Evolutionary conservation across 306 rosid species (phyloP), one percentile per base, ranked within the genome.

Genomic region (Malus sieversii): DNA sequence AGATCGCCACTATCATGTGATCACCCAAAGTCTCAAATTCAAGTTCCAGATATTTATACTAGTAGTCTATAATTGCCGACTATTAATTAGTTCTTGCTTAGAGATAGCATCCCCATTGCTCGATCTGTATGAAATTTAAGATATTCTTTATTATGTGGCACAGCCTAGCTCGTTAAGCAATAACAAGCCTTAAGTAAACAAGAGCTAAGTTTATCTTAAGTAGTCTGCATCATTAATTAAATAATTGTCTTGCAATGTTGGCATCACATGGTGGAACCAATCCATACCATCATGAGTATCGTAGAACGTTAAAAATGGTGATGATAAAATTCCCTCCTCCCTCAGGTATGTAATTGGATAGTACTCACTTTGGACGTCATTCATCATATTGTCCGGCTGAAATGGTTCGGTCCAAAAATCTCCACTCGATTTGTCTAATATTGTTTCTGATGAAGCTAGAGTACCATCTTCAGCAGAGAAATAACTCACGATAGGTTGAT

Each of bases 381-480:
- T 59, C 6, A 69, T 66, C 14, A 3, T 12, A 23, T 74, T 48
- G 27, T 89, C 97, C 32, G 65, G 70, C 38, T 88, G 42, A 72
- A 88, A 92, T 8, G 91, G 94, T 53, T 86, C 83, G 0, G 86
- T 83, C 97, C 96, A 90, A 64, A 92, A 87, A 72, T 77, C 86
- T 51, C 70, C 75, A 5, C 9, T 15, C 3, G 27, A 57, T 9
- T 48, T 1, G 14, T 79, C 80, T 62, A 71, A 32, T 35, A 35
- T 35, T 35, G 8, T 35, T 35, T 35, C 38, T 6, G 77, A 53
- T 64, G 66, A 79, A 70, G 73, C 27, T 35, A 1, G 38, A 48
- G 5, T 20, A 6, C 79, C 68, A 27, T 75, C 75, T 62, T 76
- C 85, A 57, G 27, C 33, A 23, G 38, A 63, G 25, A 30, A 30